Percentiles rank a stretch among this genome's conserved stretches.
Evolutionary conservation across 768 basidiomycete genomes (phyloP).

Genomic region (Tremella yokohamensis): DNA sequence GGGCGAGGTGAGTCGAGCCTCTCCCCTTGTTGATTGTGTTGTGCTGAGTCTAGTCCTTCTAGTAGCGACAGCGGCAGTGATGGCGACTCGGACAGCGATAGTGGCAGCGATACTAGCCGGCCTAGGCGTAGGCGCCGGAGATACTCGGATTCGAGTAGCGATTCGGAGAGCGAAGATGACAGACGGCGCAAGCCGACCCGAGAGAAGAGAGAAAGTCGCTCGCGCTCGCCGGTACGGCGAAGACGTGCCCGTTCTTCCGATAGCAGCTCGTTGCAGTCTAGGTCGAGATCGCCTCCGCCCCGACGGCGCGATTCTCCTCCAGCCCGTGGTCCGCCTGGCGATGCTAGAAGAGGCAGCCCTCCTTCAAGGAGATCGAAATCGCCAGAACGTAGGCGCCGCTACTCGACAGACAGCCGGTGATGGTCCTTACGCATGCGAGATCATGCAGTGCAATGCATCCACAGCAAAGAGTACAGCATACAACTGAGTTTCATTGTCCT

Average conservation of each 20-base stretch:
- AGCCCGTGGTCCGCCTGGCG: constrained; percentile 1
- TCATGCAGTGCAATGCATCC: too few relatives aligned
- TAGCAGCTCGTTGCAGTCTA: neutral
- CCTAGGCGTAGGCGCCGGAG: neutral
- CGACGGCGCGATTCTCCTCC: neutral
- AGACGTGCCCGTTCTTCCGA: neutral
- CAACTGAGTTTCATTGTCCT: neutral
- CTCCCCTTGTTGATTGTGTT: too few relatives aligned
- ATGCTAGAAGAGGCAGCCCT: too few relatives aligned
- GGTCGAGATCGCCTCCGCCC: too few relatives aligned
- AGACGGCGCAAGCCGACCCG: too few relatives aligned
- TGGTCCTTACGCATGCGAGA: too few relatives aligned
- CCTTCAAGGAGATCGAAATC: too few relatives aligned
- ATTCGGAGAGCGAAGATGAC: too few relatives aligned
- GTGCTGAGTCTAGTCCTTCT: neutral
- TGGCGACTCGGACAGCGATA: constrained; percentile 3
- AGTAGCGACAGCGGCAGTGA: constrained; percentile 3
- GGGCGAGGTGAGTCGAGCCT: neutral
- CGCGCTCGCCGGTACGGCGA: neutral
- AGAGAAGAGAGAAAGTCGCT: neutral
- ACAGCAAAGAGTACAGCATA: too few relatives aligned
- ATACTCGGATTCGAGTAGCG: neutral
- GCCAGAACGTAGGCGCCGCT: too few relatives aligned
- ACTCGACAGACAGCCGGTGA: too few relatives aligned
- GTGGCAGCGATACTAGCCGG: neutral